Evolutionary conservation across 2,329 filamentous ascomycete genomes (phyloP).

Genomic region (Karstenula rhodostoma): DNA sequence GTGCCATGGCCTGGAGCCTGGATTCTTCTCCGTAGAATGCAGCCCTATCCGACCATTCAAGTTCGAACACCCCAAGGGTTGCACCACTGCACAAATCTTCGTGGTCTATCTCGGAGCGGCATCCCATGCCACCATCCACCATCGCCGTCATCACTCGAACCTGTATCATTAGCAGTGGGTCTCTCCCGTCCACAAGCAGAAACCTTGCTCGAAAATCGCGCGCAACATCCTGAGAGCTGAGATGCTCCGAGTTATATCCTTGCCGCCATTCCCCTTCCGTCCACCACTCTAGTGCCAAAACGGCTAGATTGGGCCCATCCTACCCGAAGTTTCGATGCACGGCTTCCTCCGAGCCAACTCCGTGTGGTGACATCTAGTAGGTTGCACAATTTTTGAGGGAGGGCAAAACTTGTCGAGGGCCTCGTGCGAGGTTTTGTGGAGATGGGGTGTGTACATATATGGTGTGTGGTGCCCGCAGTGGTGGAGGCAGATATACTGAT

Average conservation of each 20-base stretch:
- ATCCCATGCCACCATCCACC: not conserved
- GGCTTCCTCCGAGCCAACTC: conserved; percentile 6
- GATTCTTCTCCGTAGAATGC: not conserved
- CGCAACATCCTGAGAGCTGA: not conserved
- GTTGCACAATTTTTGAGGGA: not conserved
- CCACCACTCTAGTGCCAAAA: not conserved
- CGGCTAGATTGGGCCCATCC: not conserved
- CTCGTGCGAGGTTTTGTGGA: conserved; percentile 11
- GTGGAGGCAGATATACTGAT: not conserved
- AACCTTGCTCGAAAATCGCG: conserved; percentile 1
- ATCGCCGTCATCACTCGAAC: not conserved
- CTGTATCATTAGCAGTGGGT: not conserved
- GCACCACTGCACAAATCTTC: not conserved
- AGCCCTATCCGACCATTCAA: not conserved
- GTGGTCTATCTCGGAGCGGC: not conserved
- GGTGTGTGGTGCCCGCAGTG: not conserved
- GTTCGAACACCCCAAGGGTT: not conserved
- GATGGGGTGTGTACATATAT: conserved; percentile 4
- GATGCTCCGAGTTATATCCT: conserved; percentile 19
- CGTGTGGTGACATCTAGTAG: conserved; percentile 2
- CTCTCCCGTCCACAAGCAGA: not conserved
- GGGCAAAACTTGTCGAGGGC: not conserved
- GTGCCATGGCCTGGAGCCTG: not conserved
- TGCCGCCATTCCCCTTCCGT: not conserved
- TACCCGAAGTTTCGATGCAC: not conserved